Percentiles rank a stretch among this genome's conserved stretches.
phyloP scores from a whole-genome alignment of 495 filamentous ascomycete species.

The Daldinia vernicosa region DNA sequence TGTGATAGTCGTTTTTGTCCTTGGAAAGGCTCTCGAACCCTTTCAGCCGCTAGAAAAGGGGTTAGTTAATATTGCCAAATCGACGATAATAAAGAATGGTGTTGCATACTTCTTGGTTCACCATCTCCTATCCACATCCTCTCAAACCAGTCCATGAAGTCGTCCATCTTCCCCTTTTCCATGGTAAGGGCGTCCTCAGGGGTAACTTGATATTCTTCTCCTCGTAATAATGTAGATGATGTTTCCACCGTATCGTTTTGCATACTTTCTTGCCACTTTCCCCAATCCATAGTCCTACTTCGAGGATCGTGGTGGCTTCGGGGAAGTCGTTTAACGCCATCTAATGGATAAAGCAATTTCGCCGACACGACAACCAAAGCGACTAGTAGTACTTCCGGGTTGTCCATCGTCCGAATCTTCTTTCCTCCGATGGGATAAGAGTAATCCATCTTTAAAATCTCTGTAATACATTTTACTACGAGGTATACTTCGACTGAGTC shows the following conservation, averaged over 20 bases:
- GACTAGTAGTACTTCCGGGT: slow-evolving; percentile 80
- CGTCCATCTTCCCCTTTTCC: slow-evolving; percentile 72
- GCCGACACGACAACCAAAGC: slow-evolving; percentile 77
- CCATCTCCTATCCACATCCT: slow-evolving; percentile 70
- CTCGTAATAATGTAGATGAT: slow-evolving; percentile 16
- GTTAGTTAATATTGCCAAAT: slow-evolving; percentile 5
- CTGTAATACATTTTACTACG: slow-evolving; percentile 65
- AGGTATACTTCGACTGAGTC: slow-evolving; percentile 72
- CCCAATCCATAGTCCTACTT: slow-evolving; percentile 73
- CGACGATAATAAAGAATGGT: not conserved
- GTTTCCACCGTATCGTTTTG: slow-evolving; percentile 36
- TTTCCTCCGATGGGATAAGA: slow-evolving; percentile 56
- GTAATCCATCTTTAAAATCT: slow-evolving; percentile 65
- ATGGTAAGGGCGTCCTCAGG: slow-evolving; percentile 76
- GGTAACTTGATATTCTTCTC: slow-evolving; percentile 58
- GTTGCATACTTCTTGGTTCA: slow-evolving; percentile 52
- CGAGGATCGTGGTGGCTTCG: slow-evolving; percentile 66
- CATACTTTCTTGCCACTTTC: slow-evolving; percentile 69
- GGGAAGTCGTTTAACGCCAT: slow-evolving; percentile 67
- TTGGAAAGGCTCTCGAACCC: slow-evolving; percentile 30
- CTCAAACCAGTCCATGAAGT: slow-evolving; percentile 91
- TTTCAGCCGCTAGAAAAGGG: slow-evolving; percentile 25
- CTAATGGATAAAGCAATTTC: slow-evolving; percentile 82
- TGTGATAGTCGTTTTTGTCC: slow-evolving; percentile 17
- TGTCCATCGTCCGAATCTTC: slow-evolving; percentile 48